Conservation (phyloP, 106 monocot species). For the Dendrobium catenatum region DNA sequence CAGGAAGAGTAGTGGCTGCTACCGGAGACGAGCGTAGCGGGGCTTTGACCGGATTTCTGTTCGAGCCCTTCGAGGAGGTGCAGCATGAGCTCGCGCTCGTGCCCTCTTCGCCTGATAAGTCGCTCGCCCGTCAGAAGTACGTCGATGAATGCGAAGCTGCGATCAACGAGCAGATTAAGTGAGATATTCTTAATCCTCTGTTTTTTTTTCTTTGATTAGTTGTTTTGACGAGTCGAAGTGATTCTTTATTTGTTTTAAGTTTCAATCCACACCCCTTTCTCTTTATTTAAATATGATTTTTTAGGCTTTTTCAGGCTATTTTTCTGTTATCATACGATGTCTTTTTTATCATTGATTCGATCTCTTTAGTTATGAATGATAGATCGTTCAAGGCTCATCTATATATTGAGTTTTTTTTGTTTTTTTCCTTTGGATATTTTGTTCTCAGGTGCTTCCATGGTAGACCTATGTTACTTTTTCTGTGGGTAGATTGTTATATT, state of each 20-base stretch:
- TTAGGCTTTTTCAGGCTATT: no score
- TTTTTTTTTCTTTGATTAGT: not conserved
- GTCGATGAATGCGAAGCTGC: slow-evolving; percentile 67
- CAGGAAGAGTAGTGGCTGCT: not conserved
- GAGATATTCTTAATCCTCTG: not conserved
- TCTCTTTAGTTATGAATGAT: no score
- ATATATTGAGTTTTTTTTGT: no score
- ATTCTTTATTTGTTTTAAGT: not conserved
- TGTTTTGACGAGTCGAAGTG: not conserved
- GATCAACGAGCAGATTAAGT: slow-evolving; percentile 95
- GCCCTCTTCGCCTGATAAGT: slow-evolving; percentile 24
- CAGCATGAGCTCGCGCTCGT: slow-evolving; percentile 55
- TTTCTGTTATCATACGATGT: no score
- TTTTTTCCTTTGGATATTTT: no score
- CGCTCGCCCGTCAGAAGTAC: slow-evolving; percentile 63
- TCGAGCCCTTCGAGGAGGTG: slow-evolving; percentile 82
- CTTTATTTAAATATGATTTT: not conserved
- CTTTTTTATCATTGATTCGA: no score
- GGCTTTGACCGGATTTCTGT: slow-evolving; percentile 36
- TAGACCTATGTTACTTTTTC: no score
- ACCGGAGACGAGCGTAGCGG: not conserved
- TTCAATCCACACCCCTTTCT: not conserved
- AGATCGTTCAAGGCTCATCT: no score
- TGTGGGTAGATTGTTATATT: no score
- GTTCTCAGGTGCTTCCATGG: no score